A percentile compares a stretch with the other conserved stretches of the same genome.
Conservation (phyloP, 768 basidiomycete species). For the Boletus rubropictus region DNA sequence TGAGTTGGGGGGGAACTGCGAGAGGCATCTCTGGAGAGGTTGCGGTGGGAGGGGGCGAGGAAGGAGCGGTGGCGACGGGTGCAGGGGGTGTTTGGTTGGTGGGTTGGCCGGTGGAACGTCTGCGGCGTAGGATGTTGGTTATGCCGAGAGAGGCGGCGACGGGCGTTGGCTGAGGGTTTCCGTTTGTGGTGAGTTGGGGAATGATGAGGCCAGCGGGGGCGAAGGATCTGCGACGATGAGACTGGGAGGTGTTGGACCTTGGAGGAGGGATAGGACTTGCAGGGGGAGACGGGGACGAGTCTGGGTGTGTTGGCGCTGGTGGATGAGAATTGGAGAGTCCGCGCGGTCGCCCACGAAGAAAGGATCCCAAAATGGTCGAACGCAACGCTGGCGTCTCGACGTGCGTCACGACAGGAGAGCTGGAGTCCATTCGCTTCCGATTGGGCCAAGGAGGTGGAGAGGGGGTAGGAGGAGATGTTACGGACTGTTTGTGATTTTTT, state of each 20-base stretch:
- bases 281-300: constrained; percentile 40
- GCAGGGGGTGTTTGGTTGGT: constrained; percentile 21
- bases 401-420: constrained; percentile 8
- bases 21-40: constrained; percentile 14
- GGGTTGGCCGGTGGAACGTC: constrained; percentile 59
- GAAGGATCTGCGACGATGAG: constrained; percentile 37
- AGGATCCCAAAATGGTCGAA: constrained; percentile 62
- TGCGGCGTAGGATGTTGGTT: constrained; percentile 58
- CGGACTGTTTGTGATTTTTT: not conserved
- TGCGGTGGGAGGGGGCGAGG: constrained; percentile 15
- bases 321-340: constrained; percentile 58
- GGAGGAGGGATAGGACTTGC: constrained; percentile 34
- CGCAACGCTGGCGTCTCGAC: constrained; percentile 37
- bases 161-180: constrained; percentile 21
- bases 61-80: constrained; percentile 3
- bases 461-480: not conserved
- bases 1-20: constrained; percentile 19
- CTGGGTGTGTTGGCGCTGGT: constrained; percentile 19
- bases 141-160: constrained; percentile 38
- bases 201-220: constrained; percentile 33
- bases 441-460: not conserved
- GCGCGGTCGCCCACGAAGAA: constrained; percentile 64
- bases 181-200: constrained; percentile 31
- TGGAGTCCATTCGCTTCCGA: constrained; percentile 9
- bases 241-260: constrained; percentile 14